phyloP scores from a whole-genome alignment of 495 filamentous ascomycete genomes.

The Penicillium diatomitis region DNA sequence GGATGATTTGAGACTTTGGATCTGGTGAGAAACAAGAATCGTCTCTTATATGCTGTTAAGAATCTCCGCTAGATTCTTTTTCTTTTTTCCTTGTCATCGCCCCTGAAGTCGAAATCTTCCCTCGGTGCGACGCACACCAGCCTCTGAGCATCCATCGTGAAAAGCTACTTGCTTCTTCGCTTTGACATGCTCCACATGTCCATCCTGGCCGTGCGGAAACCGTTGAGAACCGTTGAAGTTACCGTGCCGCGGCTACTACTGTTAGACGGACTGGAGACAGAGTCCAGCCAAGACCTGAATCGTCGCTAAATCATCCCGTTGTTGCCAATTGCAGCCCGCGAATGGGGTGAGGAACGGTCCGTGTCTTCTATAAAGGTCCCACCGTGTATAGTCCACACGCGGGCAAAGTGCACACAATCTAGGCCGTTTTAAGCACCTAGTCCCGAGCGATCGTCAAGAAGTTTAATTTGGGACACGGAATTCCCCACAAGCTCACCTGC shows the following conservation, averaged over 20 bases:
- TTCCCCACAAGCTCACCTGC: not conserved
- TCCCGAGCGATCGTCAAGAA: constrained; percentile 4
- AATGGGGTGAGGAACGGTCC: not conserved
- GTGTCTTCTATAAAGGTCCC: not conserved
- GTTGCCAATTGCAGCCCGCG: no score
- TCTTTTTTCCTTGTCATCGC: not conserved
- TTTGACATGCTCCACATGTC: not conserved
- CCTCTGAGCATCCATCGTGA: not conserved
- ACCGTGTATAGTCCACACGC: not conserved
- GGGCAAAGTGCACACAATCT: not conserved
- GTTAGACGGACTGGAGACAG: no score
- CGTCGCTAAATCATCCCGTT: no score
- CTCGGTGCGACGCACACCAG: not conserved
- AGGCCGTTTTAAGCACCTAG: constrained; percentile 2
- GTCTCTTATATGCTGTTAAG: no score
- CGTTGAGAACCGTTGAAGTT: not conserved
- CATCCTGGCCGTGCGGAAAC: not conserved
- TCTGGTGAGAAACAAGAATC: no score
- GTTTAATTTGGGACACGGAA: not conserved
- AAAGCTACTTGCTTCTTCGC: not conserved
- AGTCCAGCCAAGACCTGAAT: no score
- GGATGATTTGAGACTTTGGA: not conserved
- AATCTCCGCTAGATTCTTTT: no score
- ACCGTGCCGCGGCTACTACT: not conserved
- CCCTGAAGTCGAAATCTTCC: not conserved